phyloP scores from a whole-genome alignment of 192 early-diverging fungal species.

The Mortierella alpina region DNA sequence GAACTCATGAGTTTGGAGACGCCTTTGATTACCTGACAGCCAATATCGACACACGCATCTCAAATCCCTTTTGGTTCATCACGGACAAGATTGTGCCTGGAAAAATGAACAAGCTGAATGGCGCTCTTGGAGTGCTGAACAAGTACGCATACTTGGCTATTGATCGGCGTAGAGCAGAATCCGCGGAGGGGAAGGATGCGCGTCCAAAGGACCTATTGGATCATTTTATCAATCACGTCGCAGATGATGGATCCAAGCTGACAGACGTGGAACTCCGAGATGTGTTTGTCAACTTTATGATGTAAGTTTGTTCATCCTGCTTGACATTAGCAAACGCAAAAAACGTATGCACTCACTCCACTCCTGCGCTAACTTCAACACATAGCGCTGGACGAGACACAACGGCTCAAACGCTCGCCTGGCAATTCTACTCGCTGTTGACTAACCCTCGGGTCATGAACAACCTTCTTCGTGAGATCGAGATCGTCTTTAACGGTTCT shows the following conservation, averaged over 20 bases:
- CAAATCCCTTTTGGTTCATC: conserved; percentile 51
- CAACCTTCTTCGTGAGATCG: conserved; percentile 41
- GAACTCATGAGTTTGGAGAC: conserved; percentile 50
- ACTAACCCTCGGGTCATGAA: conserved; percentile 39
- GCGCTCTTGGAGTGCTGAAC: conserved; percentile 26
- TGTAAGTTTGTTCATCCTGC: conserved; percentile 11
- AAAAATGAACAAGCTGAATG: neutral
- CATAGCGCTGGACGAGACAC: conserved; percentile 56
- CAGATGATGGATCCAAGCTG: conserved; percentile 52
- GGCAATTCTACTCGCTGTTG: conserved; percentile 50
- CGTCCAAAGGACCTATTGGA: conserved; percentile 50
- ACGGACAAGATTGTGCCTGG: conserved; percentile 39
- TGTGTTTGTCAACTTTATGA: conserved; percentile 53
- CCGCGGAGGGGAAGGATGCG: conserved; percentile 10
- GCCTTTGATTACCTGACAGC: conserved; percentile 65
- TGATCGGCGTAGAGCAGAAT: conserved; percentile 21
- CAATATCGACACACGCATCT: conserved; percentile 18
- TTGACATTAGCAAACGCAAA: neutral
- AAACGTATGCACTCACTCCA: neutral
- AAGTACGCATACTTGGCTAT: conserved; percentile 43
- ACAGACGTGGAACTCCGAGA: conserved; percentile 59
- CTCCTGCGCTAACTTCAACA: no score
- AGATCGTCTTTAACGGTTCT: conserved; percentile 13
- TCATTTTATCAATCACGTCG: conserved; percentile 55
- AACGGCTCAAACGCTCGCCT: conserved; percentile 35